Percentiles rank a stretch among this genome's conserved stretches.
Conservation (phyloP, 2,329 filamentous ascomycete genomes). For the Eutypa lata region DNA sequence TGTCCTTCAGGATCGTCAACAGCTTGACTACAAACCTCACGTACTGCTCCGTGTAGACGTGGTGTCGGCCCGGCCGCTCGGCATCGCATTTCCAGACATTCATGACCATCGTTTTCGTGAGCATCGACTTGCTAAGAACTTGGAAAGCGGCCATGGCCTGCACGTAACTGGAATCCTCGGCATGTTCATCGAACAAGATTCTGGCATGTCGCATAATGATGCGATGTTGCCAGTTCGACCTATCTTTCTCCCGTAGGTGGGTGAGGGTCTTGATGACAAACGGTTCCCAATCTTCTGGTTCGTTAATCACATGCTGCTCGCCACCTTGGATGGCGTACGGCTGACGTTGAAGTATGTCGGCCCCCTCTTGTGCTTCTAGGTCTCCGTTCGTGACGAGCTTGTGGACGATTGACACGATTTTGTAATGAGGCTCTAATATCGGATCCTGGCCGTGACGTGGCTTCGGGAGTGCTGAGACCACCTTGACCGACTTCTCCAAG, state of each 20-base stretch:
- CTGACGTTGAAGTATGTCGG: slow-evolving; percentile 52
- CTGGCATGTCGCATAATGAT: slow-evolving; percentile 73
- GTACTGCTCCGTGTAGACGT: slow-evolving; percentile 87
- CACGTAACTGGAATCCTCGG: slow-evolving; percentile 41
- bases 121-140: slow-evolving; percentile 69
- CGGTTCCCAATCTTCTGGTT: slow-evolving; percentile 59
- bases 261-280: slow-evolving; percentile 51
- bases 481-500: slow-evolving; percentile 49
- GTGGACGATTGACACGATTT: slow-evolving; percentile 76
- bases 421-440: slow-evolving; percentile 88
- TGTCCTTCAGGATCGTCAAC: slow-evolving; percentile 71
- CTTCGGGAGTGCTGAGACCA: slow-evolving; percentile 50
- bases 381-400: slow-evolving; percentile 67
- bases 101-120: slow-evolving; percentile 92
- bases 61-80: slow-evolving; percentile 79
- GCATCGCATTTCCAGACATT: slow-evolving; percentile 94
- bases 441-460: slow-evolving; percentile 64
- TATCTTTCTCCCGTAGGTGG: slow-evolving; percentile 67
- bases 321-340: slow-evolving; percentile 50
- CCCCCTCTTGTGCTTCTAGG: slow-evolving; percentile 45
- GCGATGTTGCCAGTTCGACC: slow-evolving; percentile 92
- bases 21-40: slow-evolving; percentile 77
- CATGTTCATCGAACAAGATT: slow-evolving; percentile 49
- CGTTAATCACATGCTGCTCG: slow-evolving; percentile 49
- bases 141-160: slow-evolving; percentile 77